Percentiles rank a stretch among this genome's conserved stretches.
Conservation (phyloP, 441 rosid genomes). For the Corymbia citriodora region DNA sequence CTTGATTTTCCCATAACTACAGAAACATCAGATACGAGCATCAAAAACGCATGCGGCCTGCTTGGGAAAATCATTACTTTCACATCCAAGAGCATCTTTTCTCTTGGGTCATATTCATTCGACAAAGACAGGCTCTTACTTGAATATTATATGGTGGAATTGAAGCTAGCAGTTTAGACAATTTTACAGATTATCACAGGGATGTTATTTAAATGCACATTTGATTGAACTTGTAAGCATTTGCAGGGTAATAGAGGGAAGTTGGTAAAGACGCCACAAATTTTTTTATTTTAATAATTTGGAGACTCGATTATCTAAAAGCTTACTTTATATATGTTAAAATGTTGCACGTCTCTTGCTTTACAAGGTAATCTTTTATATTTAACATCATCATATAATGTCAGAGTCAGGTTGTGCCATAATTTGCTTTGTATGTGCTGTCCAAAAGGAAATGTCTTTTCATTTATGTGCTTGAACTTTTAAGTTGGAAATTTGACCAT, state of each 20-base stretch:
- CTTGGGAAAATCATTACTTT: background rate
- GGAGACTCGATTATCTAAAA: background rate
- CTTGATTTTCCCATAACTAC: background rate
- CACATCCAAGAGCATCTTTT: background rate
- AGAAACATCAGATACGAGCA: background rate
- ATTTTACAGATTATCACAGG: background rate
- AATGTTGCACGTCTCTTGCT: background rate
- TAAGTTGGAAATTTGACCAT: background rate
- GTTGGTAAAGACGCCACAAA: too few species aligned
- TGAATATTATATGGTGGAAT: background rate
- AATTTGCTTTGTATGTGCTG: background rate
- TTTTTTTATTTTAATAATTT: background rate
- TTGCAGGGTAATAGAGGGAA: too few species aligned
- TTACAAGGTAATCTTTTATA: accelerated
- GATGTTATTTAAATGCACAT: background rate
- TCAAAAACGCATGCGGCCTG: background rate
- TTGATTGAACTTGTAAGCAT: accelerated
- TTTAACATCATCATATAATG: background rate
- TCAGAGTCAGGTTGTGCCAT: accelerated
- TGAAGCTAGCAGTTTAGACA: background rate
- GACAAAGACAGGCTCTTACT: background rate
- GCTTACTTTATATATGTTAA: background rate
- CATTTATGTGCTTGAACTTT: background rate
- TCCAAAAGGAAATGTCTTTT: background rate
- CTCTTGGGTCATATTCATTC: background rate